A percentile compares a stretch with the other conserved stretches of the same genome.
These are phyloP conservation scores for Kernera saxatilis DNA, from an alignment of 345 rosid species.

Conservation along the genomic window DNA sequence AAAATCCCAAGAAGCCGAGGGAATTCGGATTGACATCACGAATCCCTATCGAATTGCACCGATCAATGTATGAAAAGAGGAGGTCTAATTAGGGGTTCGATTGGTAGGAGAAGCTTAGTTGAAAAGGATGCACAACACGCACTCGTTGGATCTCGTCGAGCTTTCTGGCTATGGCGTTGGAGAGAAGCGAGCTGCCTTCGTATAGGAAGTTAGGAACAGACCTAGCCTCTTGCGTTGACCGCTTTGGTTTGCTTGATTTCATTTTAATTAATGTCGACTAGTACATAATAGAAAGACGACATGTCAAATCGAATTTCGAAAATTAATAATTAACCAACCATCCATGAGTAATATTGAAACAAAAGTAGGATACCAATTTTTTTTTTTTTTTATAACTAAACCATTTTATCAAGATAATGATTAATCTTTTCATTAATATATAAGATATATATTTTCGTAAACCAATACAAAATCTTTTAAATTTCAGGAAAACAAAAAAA, in stretches of 20 bases:
- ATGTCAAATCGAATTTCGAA: neutral
- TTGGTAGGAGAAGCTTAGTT: neutral
- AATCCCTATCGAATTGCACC: neutral
- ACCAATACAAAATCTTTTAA: no score
- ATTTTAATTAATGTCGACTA: neutral
- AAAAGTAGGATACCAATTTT: neutral
- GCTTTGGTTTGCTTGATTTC: neutral
- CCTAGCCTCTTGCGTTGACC: slow-evolving; percentile 20
- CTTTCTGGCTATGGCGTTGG: slow-evolving; percentile 11
- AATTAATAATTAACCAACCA: neutral
- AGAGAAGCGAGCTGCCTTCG: slow-evolving; percentile 8
- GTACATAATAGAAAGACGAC: neutral
- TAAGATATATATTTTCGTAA: neutral
- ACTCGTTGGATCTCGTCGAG: slow-evolving; percentile 18
- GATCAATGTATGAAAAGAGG: neutral
- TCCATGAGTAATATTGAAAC: neutral
- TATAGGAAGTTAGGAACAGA: neutral
- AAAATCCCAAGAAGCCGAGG: neutral
- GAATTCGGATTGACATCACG: slow-evolving; percentile 24
- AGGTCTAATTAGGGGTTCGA: neutral
- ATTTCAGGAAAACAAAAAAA: no score
- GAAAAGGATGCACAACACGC: neutral
- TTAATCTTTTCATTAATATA: neutral
- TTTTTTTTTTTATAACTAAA: no score
- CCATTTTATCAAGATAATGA: neutral